Evolutionary conservation across 495 filamentous ascomycete species (phyloP).

Genomic region (Aspergillus saccharolyticus): DNA sequence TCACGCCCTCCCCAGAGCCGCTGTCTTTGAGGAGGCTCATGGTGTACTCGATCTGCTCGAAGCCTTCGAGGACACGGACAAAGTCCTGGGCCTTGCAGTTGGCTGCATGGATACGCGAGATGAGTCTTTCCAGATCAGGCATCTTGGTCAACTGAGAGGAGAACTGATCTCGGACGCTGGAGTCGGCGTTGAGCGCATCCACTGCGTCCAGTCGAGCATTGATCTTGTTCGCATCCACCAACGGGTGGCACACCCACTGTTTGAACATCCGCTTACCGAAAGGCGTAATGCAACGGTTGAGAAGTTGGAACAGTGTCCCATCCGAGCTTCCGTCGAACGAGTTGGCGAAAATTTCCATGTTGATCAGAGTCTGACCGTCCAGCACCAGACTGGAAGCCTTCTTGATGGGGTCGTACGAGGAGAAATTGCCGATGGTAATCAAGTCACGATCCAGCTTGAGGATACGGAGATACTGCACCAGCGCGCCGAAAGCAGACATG

Average conservation of each 20-base stretch:
- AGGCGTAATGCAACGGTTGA: slow-evolving; percentile 93
- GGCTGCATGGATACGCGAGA: slow-evolving; percentile 91
- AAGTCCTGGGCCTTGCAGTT: slow-evolving; percentile 87
- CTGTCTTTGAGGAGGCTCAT: slow-evolving; percentile 70
- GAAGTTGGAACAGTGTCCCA: slow-evolving; percentile 82
- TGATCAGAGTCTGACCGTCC: slow-evolving; percentile 95
- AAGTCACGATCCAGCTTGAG: slow-evolving; percentile 87
- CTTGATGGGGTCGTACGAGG: slow-evolving; percentile 87
- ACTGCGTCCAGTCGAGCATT: slow-evolving; percentile 96
- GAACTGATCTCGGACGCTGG: slow-evolving; percentile 72
- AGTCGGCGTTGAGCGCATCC: slow-evolving; percentile 82
- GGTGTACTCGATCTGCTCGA: slow-evolving; percentile 93
- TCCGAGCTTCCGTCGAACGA: slow-evolving; percentile 79
- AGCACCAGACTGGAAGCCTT: slow-evolving; percentile 89
- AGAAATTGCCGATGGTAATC: slow-evolving; percentile 86
- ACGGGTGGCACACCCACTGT: slow-evolving; percentile 96
- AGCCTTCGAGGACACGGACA: slow-evolving; percentile 88
- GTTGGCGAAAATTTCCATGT: slow-evolving; percentile 95
- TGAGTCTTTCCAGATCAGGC: slow-evolving; percentile 90
- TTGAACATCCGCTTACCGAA: slow-evolving; percentile 96
- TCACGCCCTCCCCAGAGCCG: slow-evolving; percentile 68
- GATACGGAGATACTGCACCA: slow-evolving; percentile 79
- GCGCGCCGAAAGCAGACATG: slow-evolving; percentile 90
- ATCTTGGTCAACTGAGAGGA: slow-evolving; percentile 80
- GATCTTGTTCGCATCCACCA: slow-evolving; percentile 80